Conservation (phyloP, 257 asterid genomes). For the Solanum chiquidenum region DNA sequence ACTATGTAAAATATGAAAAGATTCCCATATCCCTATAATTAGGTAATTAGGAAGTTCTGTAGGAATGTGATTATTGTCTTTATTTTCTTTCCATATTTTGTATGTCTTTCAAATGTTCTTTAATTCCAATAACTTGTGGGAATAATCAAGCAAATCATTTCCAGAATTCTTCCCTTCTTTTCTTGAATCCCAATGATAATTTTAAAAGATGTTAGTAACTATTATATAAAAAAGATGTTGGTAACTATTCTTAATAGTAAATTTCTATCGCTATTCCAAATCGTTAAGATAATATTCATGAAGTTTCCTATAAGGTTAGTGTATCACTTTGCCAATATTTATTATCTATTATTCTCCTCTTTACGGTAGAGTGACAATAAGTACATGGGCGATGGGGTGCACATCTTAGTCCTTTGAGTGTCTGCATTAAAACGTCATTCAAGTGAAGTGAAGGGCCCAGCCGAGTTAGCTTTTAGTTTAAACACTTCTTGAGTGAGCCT, state of each 20-base stretch:
- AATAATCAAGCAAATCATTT: neutral
- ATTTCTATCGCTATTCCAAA: neutral
- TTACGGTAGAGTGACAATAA: neutral
- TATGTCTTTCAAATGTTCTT: neutral
- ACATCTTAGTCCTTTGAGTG: neutral
- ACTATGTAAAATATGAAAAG: neutral
- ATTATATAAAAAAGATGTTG: neutral
- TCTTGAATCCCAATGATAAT: neutral
- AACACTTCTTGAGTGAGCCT: neutral
- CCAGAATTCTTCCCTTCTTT: neutral
- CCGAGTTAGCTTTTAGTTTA: neutral
- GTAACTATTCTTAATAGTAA: neutral
- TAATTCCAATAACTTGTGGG: neutral
- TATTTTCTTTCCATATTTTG: neutral
- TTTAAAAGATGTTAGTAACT: neutral
- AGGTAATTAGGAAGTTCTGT: neutral
- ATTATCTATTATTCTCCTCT: neutral
- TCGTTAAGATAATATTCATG: neutral
- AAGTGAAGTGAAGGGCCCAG: neutral
- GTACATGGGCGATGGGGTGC: neutral
- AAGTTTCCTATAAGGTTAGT: neutral
- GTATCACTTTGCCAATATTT: neutral
- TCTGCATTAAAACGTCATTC: neutral
- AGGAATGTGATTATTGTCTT: neutral
- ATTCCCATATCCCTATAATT: neutral